These are phyloP conservation scores for Morella rubra DNA, from an alignment of 306 rosid species.

Conservation along the genomic window DNA sequence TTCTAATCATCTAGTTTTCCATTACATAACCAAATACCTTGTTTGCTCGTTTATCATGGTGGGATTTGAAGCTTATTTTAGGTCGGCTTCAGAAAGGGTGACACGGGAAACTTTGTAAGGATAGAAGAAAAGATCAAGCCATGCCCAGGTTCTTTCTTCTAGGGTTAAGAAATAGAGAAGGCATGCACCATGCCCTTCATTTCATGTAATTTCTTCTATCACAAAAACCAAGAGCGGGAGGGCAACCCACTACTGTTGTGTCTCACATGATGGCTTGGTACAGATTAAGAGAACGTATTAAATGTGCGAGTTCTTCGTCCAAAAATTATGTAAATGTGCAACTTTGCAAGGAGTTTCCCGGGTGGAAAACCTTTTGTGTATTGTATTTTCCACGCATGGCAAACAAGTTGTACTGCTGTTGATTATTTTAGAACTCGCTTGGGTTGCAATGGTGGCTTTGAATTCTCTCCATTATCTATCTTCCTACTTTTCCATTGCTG, in stretches of 20 bases:
- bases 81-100: conserved; percentile 43
- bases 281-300: conserved; percentile 17
- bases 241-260: conserved; percentile 14
- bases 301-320: conserved; percentile 17
- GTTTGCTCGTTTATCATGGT: conserved; percentile 26
- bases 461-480: not conserved
- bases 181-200: conserved; percentile 18
- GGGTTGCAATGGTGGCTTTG: conserved; percentile 6
- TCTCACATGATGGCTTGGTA: conserved; percentile 30
- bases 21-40: not conserved
- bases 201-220: conserved; percentile 36
- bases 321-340: not conserved
- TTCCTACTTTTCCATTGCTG: not conserved
- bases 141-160: conserved; percentile 30
- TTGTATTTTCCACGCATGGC: not conserved
- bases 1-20: conserved; percentile 1
- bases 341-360: conserved; percentile 6
- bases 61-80: conserved; percentile 56
- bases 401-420: not conserved
- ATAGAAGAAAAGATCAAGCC: conserved; percentile 29
- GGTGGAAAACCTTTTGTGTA: not conserved
- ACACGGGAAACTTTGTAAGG: conserved; percentile 22
- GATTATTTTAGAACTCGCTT: not conserved
- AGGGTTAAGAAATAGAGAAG: conserved; percentile 32
- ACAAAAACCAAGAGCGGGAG: conserved; percentile 16